These are phyloP conservation scores for Fusarium sulawesiense DNA, from an alignment of 2,329 filamentous ascomycete species.

Conservation along the genomic window DNA sequence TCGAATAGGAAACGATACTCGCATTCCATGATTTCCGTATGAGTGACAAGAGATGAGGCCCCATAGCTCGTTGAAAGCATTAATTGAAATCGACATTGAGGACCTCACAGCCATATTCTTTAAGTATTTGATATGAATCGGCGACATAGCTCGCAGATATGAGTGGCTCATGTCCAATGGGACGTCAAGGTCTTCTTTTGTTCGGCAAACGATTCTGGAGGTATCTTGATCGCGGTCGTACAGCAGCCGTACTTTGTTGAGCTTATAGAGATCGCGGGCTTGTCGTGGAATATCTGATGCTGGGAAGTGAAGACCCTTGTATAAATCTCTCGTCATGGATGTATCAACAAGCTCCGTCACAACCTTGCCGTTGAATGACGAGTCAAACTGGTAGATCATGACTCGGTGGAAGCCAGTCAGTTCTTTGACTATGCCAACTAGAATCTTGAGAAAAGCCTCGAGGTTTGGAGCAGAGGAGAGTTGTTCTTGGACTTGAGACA, in stretches of 20 bases:
- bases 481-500: constrained; percentile 92
- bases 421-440: constrained; percentile 89
- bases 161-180: constrained; percentile 87
- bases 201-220: constrained; percentile 83
- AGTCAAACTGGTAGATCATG: constrained; percentile 93
- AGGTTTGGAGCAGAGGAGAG: constrained; percentile 77
- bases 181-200: constrained; percentile 75
- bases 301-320: constrained; percentile 88
- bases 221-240: constrained; percentile 87
- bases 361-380: constrained; percentile 83
- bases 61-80: constrained; percentile 87
- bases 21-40: constrained; percentile 81
- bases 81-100: constrained; percentile 95
- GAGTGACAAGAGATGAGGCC: constrained; percentile 88
- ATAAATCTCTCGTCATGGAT: constrained; percentile 81
- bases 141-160: constrained; percentile 89
- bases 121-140: constrained; percentile 89
- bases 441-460: constrained; percentile 79
- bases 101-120: constrained; percentile 91
- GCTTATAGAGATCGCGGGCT: constrained; percentile 86
- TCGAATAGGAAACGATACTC: constrained; percentile 90
- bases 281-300: constrained; percentile 88
- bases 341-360: constrained; percentile 90
- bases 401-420: constrained; percentile 91
- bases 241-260: constrained; percentile 88